Evolutionary conservation across 169 alveolate genomes (phyloP).

Genomic region (Plasmodium blacklocki): DNA sequence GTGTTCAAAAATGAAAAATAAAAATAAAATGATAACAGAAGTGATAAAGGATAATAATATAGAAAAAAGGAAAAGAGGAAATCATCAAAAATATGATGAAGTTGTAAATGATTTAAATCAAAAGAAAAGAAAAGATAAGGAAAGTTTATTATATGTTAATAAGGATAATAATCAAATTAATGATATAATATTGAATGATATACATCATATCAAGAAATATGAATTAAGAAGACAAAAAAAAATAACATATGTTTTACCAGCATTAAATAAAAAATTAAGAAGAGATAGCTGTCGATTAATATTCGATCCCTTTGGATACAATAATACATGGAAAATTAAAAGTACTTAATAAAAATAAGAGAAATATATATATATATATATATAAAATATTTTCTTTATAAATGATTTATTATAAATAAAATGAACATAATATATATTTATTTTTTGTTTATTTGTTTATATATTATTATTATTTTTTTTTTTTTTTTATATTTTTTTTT

Average conservation of each 20-base stretch:
- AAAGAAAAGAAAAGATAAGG: slow-evolving; percentile 20
- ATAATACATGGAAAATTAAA: slow-evolving; percentile 62
- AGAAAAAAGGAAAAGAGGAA: not conserved
- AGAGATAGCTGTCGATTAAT: slow-evolving; percentile 55
- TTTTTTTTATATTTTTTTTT: not conserved
- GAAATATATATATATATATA: not conserved
- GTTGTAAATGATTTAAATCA: slow-evolving; percentile 2
- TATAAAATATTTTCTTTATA: not conserved
- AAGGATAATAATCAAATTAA: slow-evolving; percentile 21
- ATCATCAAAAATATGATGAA: not conserved
- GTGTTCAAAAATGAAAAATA: too few species aligned
- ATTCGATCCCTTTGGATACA: slow-evolving; percentile 64
- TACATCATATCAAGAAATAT: slow-evolving; percentile 31
- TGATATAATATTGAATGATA: slow-evolving; percentile 8
- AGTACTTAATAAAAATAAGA: slow-evolving; percentile 2
- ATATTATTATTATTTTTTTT: not conserved
- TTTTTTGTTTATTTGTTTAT: not conserved
- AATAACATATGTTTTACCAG: slow-evolving; percentile 45
- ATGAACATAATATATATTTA: not conserved
- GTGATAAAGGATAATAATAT: not conserved
- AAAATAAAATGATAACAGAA: not conserved
- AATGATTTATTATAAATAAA: too few species aligned
- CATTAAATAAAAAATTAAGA: slow-evolving; percentile 62
- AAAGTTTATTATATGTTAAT: slow-evolving; percentile 4
- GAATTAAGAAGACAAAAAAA: slow-evolving; percentile 46